phyloP scores from a whole-genome alignment of 768 basidiomycete genomes.

The Russula sp. region DNA sequence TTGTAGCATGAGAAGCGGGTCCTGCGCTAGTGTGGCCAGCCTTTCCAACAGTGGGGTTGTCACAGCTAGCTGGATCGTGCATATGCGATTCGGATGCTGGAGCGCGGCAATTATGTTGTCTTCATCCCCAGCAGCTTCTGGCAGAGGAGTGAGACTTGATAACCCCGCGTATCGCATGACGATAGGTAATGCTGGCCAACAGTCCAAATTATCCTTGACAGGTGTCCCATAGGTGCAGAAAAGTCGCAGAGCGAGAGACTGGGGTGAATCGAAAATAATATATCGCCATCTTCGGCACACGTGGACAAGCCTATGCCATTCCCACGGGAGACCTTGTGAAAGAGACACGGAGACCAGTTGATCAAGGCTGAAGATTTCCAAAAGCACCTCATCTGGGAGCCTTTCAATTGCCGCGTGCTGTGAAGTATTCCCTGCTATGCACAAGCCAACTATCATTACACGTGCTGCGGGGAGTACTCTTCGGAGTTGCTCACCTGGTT shows the following conservation, averaged over 20 bases:
- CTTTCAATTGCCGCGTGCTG: background rate
- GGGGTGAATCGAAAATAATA: background rate
- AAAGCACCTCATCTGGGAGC: background rate
- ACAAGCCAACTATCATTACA: background rate
- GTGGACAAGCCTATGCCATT: slow-evolving; percentile 7
- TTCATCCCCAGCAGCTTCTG: background rate
- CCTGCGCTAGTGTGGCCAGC: background rate
- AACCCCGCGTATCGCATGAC: background rate
- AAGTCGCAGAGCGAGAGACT: slow-evolving; percentile 1
- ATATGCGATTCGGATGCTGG: background rate
- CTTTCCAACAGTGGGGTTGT: background rate
- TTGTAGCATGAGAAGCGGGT: background rate
- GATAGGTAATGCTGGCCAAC: slow-evolving; percentile 8
- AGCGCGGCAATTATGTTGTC: slow-evolving; percentile 2
- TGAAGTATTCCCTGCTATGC: background rate
- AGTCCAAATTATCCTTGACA: background rate
- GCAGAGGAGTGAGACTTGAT: background rate
- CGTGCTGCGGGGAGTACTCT: background rate
- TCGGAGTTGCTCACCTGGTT: too few relatives aligned
- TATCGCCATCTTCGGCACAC: slow-evolving; percentile 3
- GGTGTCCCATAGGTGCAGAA: slow-evolving; percentile 9
- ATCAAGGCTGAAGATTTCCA: slow-evolving; percentile 1
- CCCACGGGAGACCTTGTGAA: slow-evolving; percentile 4
- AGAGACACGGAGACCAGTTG: background rate
- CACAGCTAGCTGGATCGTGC: background rate